These are phyloP conservation scores for Trichoderma afroharzianum DNA, from an alignment of 2,329 filamentous ascomycete species.

Conservation along the genomic window DNA sequence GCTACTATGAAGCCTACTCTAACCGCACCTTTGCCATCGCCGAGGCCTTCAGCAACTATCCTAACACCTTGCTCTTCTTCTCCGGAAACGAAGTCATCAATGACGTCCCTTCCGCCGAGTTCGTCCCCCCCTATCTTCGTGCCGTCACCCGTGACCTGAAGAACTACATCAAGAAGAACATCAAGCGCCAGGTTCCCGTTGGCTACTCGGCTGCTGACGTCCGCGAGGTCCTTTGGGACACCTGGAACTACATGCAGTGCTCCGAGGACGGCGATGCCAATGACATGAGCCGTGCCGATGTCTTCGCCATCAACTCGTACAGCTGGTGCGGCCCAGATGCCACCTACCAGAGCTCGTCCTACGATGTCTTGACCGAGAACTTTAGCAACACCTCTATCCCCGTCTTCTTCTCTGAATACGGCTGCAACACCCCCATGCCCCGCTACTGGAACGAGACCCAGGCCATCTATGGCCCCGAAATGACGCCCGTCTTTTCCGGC, in stretches of 20 bases:
- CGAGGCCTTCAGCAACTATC: conserved; percentile 64
- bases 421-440: conserved; percentile 70
- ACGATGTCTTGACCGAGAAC: conserved; percentile 58
- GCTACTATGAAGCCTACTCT: conserved; percentile 57
- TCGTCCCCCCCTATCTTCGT: conserved; percentile 66
- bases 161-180: conserved; percentile 71
- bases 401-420: conserved; percentile 78
- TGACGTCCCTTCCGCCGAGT: conserved; percentile 54
- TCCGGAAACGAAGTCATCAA: conserved; percentile 78
- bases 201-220: conserved; percentile 82
- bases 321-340: conserved; percentile 65
- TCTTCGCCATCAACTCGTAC: conserved; percentile 73
- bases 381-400: conserved; percentile 66
- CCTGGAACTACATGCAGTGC: conserved; percentile 74
- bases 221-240: conserved; percentile 67
- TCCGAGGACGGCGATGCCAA: conserved; percentile 48
- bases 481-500: conserved; percentile 67
- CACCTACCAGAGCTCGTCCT: conserved; percentile 60
- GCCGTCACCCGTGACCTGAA: conserved; percentile 77
- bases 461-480: conserved; percentile 66
- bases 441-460: conserved; percentile 73
- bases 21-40: conserved; percentile 65
- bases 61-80: conserved; percentile 70
- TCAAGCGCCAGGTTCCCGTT: conserved; percentile 66
- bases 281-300: conserved; percentile 63